These are phyloP conservation scores for Penicillium sp. DNA, from an alignment of 2,329 filamentous ascomycete species.

Conservation along the genomic window DNA sequence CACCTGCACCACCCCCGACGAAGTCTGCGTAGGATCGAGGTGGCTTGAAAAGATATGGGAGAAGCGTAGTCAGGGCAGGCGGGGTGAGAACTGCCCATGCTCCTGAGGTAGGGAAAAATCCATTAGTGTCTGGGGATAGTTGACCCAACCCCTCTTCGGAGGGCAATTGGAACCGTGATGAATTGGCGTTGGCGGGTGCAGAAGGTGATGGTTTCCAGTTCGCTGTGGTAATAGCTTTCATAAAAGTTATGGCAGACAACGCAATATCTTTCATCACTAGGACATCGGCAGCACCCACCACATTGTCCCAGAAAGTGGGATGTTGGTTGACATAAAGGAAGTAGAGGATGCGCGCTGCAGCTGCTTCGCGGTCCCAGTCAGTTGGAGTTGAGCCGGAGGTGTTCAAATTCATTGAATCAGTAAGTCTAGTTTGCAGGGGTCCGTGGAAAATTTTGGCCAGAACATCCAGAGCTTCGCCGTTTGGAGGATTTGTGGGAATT, in stretches of 20 bases:
- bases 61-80: constrained; percentile 48
- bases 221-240: constrained; percentile 53
- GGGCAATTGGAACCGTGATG: constrained; percentile 38
- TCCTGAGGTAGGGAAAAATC: constrained; percentile 44
- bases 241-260: constrained; percentile 53
- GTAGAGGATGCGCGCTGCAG: constrained; percentile 55
- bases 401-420: constrained; percentile 34
- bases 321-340: constrained; percentile 54
- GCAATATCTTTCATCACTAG: constrained; percentile 58
- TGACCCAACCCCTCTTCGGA: constrained; percentile 40
- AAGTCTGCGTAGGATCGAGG: constrained; percentile 57
- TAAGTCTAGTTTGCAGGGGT: constrained; percentile 33
- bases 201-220: constrained; percentile 50
- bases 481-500: constrained; percentile 53
- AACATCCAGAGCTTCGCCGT: constrained; percentile 54
- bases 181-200: constrained; percentile 23
- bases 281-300: constrained; percentile 55
- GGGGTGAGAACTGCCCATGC: constrained; percentile 54
- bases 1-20: constrained; percentile 56
- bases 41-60: constrained; percentile 58
- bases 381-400: constrained; percentile 36
- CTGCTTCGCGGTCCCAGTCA: constrained; percentile 47
- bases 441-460: constrained; percentile 58
- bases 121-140: constrained; percentile 35
- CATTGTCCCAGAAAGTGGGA: constrained; percentile 51